Conservation (phyloP, 139 green algal species). For the Chlorella sp. region DNA sequence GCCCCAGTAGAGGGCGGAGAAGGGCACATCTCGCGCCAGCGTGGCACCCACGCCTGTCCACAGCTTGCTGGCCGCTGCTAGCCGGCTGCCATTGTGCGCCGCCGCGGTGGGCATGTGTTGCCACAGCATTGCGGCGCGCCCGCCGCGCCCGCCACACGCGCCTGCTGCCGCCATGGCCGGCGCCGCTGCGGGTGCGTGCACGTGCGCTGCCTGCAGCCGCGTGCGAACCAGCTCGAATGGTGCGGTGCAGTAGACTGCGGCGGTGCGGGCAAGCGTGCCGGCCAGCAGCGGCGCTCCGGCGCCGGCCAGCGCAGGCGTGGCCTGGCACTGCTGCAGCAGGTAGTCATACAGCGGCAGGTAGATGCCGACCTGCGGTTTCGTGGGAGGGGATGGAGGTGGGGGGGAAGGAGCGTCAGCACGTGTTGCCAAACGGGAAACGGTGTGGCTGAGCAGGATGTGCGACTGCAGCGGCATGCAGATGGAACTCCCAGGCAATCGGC, state of each 20-base stretch:
- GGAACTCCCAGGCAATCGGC: no score
- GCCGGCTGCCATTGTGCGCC: background rate
- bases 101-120: constrained; percentile 18
- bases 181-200: background rate
- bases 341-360: constrained; percentile 97
- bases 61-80: constrained; percentile 49
- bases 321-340: constrained; percentile 56
- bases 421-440: no score
- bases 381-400: no score
- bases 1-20: constrained; percentile 95
- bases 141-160: background rate
- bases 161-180: background rate
- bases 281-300: constrained; percentile 70
- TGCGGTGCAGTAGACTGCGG: constrained; percentile 79
- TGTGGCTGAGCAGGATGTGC: no score
- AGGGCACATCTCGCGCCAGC: constrained; percentile 92
- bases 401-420: no score
- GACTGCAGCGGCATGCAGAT: no score
- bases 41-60: constrained; percentile 87
- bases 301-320: background rate
- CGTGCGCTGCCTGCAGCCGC: constrained; percentile 69
- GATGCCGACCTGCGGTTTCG: constrained; percentile 72
- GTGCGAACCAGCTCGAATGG: constrained; percentile 90
- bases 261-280: constrained; percentile 68
- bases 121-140: constrained; percentile 16